Percentiles rank a stretch among this genome's conserved stretches.
Evolutionary conservation across 2,329 filamentous ascomycete genomes (phyloP).

Genomic region (Knufia petricola): DNA sequence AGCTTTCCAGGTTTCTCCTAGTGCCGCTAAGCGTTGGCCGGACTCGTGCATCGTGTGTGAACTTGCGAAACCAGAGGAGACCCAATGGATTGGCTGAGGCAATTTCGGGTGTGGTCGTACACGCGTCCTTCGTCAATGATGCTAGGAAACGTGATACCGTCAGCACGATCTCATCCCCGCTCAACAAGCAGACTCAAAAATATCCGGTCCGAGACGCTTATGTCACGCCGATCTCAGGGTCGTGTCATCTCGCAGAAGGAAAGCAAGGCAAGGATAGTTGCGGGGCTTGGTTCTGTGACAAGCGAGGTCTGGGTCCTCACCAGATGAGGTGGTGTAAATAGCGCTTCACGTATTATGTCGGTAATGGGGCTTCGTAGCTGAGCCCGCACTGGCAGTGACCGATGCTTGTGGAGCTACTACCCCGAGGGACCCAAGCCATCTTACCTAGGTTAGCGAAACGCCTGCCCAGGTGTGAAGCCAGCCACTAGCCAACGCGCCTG

Average conservation of each 20-base stretch:
- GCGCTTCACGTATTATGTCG: not conserved
- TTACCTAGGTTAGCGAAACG: not conserved
- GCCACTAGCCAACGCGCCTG: not conserved
- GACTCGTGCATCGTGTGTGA: no score
- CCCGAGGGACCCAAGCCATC: not conserved
- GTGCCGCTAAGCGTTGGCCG: no score
- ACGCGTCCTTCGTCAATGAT: not conserved
- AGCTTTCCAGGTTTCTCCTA: no score
- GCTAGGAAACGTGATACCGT: no score
- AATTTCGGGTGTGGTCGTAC: not conserved
- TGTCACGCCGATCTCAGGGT: not conserved
- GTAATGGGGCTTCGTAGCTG: not conserved
- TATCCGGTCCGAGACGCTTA: no score
- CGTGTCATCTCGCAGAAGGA: not conserved
- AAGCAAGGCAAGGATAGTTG: not conserved
- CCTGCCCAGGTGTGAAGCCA: not conserved
- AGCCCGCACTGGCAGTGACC: no score
- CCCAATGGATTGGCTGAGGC: not conserved
- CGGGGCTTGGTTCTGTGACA: not conserved
- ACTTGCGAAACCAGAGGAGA: no score
- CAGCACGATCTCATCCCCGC: no score
- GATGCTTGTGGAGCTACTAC: not conserved
- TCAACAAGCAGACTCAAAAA: no score
- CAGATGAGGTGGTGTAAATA: not conserved
- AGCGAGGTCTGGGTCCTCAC: not conserved